These are phyloP conservation scores for Mariannaea elegans DNA, from an alignment of 2,329 filamentous ascomycete species.

Conservation along the genomic window DNA sequence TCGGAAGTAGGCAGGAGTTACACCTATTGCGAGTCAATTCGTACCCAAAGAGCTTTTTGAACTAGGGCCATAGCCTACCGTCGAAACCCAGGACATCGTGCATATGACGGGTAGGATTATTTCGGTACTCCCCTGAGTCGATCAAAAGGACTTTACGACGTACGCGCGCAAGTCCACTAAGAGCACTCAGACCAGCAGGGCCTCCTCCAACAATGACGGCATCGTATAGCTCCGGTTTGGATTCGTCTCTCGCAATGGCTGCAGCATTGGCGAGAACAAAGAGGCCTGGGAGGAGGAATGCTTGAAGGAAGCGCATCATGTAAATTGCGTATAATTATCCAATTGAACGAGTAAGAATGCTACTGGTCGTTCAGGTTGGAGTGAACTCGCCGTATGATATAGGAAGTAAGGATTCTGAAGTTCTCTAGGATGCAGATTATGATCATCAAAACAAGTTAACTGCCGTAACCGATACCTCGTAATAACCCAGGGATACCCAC, in stretches of 20 bases:
- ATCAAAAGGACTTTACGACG: slow-evolving; percentile 63
- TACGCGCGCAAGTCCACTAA: slow-evolving; percentile 68
- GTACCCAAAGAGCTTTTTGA: too few relatives aligned
- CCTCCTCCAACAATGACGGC: slow-evolving; percentile 67
- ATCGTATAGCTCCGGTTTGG: slow-evolving; percentile 52
- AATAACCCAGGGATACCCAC: too few relatives aligned
- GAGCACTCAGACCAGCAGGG: slow-evolving; percentile 61
- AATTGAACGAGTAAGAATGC: background rate
- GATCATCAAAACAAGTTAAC: too few relatives aligned
- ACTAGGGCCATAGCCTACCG: slow-evolving; percentile 48
- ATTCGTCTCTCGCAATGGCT: slow-evolving; percentile 16
- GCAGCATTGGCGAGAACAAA: slow-evolving; percentile 25
- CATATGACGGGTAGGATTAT: slow-evolving; percentile 64
- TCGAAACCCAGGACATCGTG: slow-evolving; percentile 70
- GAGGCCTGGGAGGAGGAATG: slow-evolving; percentile 19
- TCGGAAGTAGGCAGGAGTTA: slow-evolving; percentile 63
- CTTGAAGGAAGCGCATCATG: slow-evolving; percentile 31
- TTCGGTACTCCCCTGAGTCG: slow-evolving; percentile 67
- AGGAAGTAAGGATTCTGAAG: too few relatives aligned
- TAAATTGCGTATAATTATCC: background rate
- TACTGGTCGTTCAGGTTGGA: background rate
- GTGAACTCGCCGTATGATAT: too few relatives aligned
- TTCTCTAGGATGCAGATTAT: too few relatives aligned
- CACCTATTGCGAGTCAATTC: slow-evolving; percentile 50
- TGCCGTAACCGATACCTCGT: too few relatives aligned